Evolutionary conservation across 768 basidiomycete genomes (phyloP).

Genomic region (Calvatia gigantea): DNA sequence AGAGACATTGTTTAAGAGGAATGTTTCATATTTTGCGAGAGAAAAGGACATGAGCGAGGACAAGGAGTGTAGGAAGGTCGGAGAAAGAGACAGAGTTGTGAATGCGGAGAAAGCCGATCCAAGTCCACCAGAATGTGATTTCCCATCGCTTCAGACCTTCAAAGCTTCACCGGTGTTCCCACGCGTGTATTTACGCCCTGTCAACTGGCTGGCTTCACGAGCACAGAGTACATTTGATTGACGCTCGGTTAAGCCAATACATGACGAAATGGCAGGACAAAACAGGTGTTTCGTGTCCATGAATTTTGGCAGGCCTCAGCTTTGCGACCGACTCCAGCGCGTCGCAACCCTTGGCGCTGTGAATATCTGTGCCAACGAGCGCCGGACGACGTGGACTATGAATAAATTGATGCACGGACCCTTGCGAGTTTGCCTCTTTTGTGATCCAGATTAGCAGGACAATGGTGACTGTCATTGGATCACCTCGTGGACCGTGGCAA

Average conservation of each 20-base stretch:
- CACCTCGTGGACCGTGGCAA: constrained; percentile 11
- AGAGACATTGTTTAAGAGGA: constrained; percentile 80
- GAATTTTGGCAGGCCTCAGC: no score
- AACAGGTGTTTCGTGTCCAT: no score
- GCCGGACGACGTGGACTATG: no score
- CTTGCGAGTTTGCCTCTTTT: not conserved
- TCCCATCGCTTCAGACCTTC: not conserved
- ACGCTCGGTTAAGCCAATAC: no score
- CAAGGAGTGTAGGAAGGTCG: constrained; percentile 3
- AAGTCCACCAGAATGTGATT: constrained; percentile 20
- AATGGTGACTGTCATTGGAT: not conserved
- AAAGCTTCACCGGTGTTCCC: not conserved
- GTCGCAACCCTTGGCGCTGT: no score
- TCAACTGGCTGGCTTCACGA: no score
- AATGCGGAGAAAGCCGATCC: constrained; percentile 9
- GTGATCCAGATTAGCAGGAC: not conserved
- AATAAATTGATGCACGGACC: no score
- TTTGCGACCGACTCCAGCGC: no score
- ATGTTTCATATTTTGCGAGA: constrained; percentile 73
- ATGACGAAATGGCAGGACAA: no score
- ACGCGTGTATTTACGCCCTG: not conserved
- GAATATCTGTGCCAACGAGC: no score
- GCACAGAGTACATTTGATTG: no score
- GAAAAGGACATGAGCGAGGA: constrained; percentile 51
- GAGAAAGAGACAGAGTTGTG: not conserved